These are phyloP conservation scores for Hanseniaspora jakobsenii DNA, from an alignment of 805 yeast species.

Conservation along the genomic window DNA sequence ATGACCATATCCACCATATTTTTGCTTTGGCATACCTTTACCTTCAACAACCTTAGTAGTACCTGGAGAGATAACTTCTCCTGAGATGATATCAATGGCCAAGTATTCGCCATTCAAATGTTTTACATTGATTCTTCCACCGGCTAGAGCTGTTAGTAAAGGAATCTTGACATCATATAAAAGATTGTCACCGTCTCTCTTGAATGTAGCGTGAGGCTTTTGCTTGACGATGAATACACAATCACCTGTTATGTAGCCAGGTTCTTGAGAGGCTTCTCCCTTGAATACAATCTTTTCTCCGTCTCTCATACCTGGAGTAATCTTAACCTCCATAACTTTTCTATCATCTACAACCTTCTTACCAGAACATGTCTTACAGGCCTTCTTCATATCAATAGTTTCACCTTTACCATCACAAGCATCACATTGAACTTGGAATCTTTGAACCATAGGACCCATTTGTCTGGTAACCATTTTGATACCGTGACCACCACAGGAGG, in stretches of 20 bases:
- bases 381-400: constrained; percentile 71
- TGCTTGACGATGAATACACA: constrained; percentile 85
- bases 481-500: constrained; percentile 85
- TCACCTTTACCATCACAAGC: constrained; percentile 88
- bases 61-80: constrained; percentile 87
- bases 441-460: constrained; percentile 98
- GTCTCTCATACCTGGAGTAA: constrained; percentile 93
- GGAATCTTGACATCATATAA: constrained; percentile 78
- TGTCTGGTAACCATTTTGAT: constrained; percentile 84
- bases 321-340: constrained; percentile 85
- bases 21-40: constrained; percentile 90
- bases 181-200: constrained; percentile 82
- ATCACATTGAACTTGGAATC: constrained; percentile 91
- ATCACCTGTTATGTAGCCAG: constrained; percentile 91
- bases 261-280: constrained; percentile 97
- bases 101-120: constrained; percentile 88
- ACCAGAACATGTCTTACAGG: constrained; percentile 80
- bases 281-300: constrained; percentile 83
- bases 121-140: constrained; percentile 80
- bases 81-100: constrained; percentile 72
- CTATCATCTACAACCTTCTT: constrained; percentile 77
- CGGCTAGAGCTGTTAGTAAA: constrained; percentile 87
- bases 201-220: constrained; percentile 70
- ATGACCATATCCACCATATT: constrained; percentile 81
- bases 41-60: constrained; percentile 67